Evolutionary conservation across 768 basidiomycete genomes (phyloP).

Genomic region (Rossbeevera mucosa): DNA sequence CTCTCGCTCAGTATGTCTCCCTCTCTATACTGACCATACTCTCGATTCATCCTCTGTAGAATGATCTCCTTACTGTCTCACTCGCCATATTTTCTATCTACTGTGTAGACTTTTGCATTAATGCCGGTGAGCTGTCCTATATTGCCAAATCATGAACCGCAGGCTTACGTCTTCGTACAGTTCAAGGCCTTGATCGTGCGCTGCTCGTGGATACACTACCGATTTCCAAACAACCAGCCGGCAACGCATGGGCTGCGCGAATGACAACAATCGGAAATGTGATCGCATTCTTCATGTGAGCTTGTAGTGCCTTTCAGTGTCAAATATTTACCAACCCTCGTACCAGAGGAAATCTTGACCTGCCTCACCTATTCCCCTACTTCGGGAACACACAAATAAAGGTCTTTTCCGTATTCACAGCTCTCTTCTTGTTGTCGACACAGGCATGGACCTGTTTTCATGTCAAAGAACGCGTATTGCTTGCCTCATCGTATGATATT

Average conservation of each 20-base stretch:
- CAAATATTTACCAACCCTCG: neutral
- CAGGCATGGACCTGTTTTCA: conserved; percentile 58
- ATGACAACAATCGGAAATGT: conserved; percentile 88
- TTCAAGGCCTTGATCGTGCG: conserved; percentile 87
- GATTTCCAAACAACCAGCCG: conserved; percentile 66
- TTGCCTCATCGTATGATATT: conserved; percentile 34
- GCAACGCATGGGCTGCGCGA: conserved; percentile 94
- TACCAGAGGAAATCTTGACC: conserved; percentile 71
- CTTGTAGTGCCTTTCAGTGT: neutral
- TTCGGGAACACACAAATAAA: conserved; percentile 78
- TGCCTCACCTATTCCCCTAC: conserved; percentile 65
- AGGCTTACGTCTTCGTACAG: conserved; percentile 33
- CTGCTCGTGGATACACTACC: conserved; percentile 85
- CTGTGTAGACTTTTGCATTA: conserved; percentile 61
- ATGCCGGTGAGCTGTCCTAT: conserved; percentile 39
- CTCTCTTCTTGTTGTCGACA: conserved; percentile 56
- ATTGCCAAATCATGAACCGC: neutral
- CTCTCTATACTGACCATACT: neutral
- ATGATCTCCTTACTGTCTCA: conserved; percentile 63
- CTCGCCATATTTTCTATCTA: conserved; percentile 73
- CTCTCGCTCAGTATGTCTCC: conserved; percentile 32
- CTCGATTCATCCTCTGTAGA: conserved; percentile 33
- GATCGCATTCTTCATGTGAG: conserved; percentile 83
- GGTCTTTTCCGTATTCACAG: conserved; percentile 73
- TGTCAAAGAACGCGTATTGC: conserved; percentile 73